Conservation (phyloP, 768 basidiomycete genomes). For the Leucocoprinus sp. region DNA sequence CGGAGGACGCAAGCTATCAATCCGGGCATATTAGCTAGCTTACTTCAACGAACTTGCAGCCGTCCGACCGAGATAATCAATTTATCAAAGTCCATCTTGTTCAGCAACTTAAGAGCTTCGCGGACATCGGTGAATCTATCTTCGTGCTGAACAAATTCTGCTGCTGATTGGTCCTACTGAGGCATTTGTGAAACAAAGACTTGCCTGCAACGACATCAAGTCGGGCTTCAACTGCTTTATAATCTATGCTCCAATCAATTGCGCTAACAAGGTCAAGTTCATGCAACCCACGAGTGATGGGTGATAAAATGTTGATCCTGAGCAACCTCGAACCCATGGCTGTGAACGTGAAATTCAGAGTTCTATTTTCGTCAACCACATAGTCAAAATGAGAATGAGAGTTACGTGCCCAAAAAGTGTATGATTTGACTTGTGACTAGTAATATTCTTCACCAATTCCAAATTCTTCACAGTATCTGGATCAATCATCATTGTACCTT, state of each 20-base stretch:
- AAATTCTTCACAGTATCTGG: conserved; percentile 81
- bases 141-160: conserved; percentile 73
- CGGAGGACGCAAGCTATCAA: conserved; percentile 54
- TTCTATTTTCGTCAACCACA: conserved; percentile 26
- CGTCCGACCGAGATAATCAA: conserved; percentile 57
- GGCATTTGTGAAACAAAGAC: not conserved
- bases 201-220: conserved; percentile 82
- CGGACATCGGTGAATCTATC: conserved; percentile 63
- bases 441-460: conserved; percentile 77
- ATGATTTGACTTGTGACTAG: conserved; percentile 56
- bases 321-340: conserved; percentile 84
- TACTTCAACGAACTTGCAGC: not conserved
- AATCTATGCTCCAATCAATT: conserved; percentile 28
- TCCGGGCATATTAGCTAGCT: not conserved
- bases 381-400: not conserved
- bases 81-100: conserved; percentile 85
- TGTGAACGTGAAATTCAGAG: conserved; percentile 77
- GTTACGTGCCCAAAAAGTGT: conserved; percentile 68
- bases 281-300: conserved; percentile 49
- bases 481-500: conserved; percentile 95
- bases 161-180: not conserved
- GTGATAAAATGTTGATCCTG: conserved; percentile 74
- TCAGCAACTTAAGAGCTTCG: conserved; percentile 59
- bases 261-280: not conserved
- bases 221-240: conserved; percentile 64